Conservation (phyloP, 1,284 basidiomycete species). For the Ustilago tritici region DNA sequence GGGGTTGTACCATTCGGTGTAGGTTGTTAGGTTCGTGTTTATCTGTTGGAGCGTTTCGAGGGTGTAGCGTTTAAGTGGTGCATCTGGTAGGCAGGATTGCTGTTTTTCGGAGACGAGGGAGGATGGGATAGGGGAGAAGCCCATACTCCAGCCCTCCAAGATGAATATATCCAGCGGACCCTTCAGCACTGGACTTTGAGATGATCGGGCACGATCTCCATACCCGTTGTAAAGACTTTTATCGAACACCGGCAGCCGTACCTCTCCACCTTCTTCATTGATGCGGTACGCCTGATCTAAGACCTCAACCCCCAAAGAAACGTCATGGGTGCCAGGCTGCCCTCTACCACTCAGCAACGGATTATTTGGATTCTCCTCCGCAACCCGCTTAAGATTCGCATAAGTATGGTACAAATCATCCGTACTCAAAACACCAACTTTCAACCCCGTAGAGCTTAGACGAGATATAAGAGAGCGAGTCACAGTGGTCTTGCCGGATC, state of each 20-base stretch:
- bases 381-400: slow-evolving; percentile 22
- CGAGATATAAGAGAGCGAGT: slow-evolving; percentile 24
- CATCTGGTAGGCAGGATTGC: neutral
- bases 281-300: slow-evolving; percentile 22
- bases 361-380: slow-evolving; percentile 32
- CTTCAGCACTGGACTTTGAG: slow-evolving; percentile 12
- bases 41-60: slow-evolving; percentile 34
- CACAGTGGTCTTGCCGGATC: slow-evolving; percentile 46
- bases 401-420: slow-evolving; percentile 47
- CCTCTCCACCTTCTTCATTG: slow-evolving; percentile 7
- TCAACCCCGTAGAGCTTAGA: slow-evolving; percentile 8
- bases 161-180: slow-evolving; percentile 42
- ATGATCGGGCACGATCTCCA: slow-evolving; percentile 24
- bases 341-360: slow-evolving; percentile 39
- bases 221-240: slow-evolving; percentile 40
- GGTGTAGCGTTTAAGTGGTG: slow-evolving; percentile 22
- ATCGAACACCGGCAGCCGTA: slow-evolving; percentile 39
- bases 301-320: slow-evolving; percentile 17
- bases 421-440: slow-evolving; percentile 28
- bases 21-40: slow-evolving; percentile 32
- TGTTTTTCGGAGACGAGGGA: slow-evolving; percentile 18
- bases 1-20: slow-evolving; percentile 30
- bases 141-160: slow-evolving; percentile 52
- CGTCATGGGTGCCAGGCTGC: slow-evolving; percentile 47
- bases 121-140: slow-evolving; percentile 28